Base-by-base conservation (phyloP, 129 eudicot species). In the Kitagawia praeruptora region DNA sequence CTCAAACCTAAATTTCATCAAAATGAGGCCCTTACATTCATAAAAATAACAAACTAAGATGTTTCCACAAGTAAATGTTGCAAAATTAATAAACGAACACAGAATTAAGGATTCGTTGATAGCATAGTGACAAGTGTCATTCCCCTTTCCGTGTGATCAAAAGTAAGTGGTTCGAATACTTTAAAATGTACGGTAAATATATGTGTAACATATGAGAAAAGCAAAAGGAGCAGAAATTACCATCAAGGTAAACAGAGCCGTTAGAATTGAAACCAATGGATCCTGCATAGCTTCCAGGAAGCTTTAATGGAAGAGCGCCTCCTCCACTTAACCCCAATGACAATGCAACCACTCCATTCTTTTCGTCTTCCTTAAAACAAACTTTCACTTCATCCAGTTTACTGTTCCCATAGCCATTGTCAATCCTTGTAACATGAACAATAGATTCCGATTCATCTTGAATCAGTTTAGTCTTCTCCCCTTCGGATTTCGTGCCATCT, bases 221-320 rank as follows among this genome's bases (percentile, higher is more conserved):
- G 34, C 69, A 21, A 9, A 61, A n/a, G 69, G 69, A 61, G 69
- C 11, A 80, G 42, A 77, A 74, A 91, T 51, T 79, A 95, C 99
- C 99, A 85, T 89, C 91, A 49, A 95, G 82, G 70, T 77, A 86
- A 56, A 92, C 88, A 69, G 99, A 90, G 71, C 97, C 99, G 82
- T 86, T 85, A 40, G 99, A 95, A 76, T 89, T 85, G 78, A 95
- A 92, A 19, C 99, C 97, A 84, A 95, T 78, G 51, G 99, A 95
- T 64, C 92, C 97, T 31, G 84, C 85, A 83, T 79, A 92, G 77
- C 89, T 86, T 13, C 99, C 99, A 28, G 99, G 99, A 74, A 87
- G 74, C 81, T 85, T 90, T 73, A 80, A 61, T 31, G 87, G 93
- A 77, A 79, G 77, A 23, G 85, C 70, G 0, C 93, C 88, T 15